Evolutionary conservation across 371 early-diverging fungal species (phyloP), one percentile per base, ranked within the genome.

Genomic region (Apophysomyces elegans): DNA sequence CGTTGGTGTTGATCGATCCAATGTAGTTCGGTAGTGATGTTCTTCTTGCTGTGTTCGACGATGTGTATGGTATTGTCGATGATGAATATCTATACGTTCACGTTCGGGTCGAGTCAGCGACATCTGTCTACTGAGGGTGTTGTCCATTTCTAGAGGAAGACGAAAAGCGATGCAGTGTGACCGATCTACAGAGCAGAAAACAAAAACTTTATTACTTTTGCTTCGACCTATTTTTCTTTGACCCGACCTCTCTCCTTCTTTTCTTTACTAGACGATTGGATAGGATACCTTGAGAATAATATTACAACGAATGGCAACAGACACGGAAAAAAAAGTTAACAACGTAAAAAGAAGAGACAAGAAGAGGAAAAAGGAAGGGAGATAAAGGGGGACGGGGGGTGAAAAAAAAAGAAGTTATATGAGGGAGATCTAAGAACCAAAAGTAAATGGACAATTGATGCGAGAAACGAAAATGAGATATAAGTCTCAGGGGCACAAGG

Each of bases 21-120:
- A 39, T 13, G 62, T n/a, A 38, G 46, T 46, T 37, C 45, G 59
- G 46, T 38, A 41, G 12, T 47, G 38, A 56, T 54, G 56, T 47
- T 18, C 56, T 21, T 61, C 37, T 7, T 63, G 59, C 26, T 65
- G 62, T 26, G 58, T 62, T 21, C 54, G 50, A n/a, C 36, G 47
- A 16, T 54, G 61, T 61, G 79, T 77, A 59, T 76, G 68, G 65
- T 83, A 83, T 41, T 83, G 80, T 18, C 76, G 84, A 50, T 83
- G 84, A 37, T 73, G 72, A 58, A 71, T 68, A 61, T 78, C 78
- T 36, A 81, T 69, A 37, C 83, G 81, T 47, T 82, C 84, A 62
- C 88, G 79, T 67, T 86, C 89, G 5, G 90, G 87, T 16, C 88
- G 79, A 45, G 86, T 80, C 8, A 88, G 78, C 43, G 88, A 87